These are phyloP conservation scores for Aspergillus hortae DNA, from an alignment of 2,329 filamentous ascomycete species.

Conservation along the genomic window DNA sequence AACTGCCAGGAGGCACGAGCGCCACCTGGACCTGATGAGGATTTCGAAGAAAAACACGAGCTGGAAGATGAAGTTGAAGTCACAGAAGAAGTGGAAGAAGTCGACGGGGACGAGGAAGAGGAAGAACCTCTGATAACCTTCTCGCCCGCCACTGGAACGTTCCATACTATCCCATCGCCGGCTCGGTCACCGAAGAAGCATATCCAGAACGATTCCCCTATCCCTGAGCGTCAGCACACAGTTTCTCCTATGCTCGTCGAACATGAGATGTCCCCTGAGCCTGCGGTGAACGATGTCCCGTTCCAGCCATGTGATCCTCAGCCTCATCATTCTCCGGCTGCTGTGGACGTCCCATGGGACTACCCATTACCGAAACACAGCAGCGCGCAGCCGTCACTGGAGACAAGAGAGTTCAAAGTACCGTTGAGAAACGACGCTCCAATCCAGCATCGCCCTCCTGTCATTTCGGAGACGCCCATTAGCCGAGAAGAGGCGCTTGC, in stretches of 20 bases:
- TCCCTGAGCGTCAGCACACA: neutral
- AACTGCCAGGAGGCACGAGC: neutral
- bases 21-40: neutral
- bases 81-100: neutral
- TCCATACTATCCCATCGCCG: slow-evolving; percentile 38
- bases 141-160: slow-evolving; percentile 44
- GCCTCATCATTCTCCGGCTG: slow-evolving; percentile 8
- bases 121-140: slow-evolving; percentile 41
- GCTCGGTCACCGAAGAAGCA: slow-evolving; percentile 25
- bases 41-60: neutral
- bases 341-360: slow-evolving; percentile 11
- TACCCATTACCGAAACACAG: neutral
- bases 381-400: neutral
- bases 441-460: slow-evolving; percentile 19
- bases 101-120: slow-evolving; percentile 10
- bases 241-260: slow-evolving; percentile 2
- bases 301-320: slow-evolving; percentile 9
- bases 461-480: slow-evolving; percentile 41
- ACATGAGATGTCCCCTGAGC: slow-evolving; percentile 10
- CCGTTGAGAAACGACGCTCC: slow-evolving; percentile 29
- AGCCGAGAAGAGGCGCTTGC: slow-evolving; percentile 48
- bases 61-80: neutral
- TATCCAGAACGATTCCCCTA: slow-evolving; percentile 7
- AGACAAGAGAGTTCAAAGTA: slow-evolving; percentile 25
- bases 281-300: slow-evolving; percentile 11